Evolutionary conservation across 768 basidiomycete genomes (phyloP), one percentile per base, ranked within the genome.

Genomic region (Paxillus involutus): DNA sequence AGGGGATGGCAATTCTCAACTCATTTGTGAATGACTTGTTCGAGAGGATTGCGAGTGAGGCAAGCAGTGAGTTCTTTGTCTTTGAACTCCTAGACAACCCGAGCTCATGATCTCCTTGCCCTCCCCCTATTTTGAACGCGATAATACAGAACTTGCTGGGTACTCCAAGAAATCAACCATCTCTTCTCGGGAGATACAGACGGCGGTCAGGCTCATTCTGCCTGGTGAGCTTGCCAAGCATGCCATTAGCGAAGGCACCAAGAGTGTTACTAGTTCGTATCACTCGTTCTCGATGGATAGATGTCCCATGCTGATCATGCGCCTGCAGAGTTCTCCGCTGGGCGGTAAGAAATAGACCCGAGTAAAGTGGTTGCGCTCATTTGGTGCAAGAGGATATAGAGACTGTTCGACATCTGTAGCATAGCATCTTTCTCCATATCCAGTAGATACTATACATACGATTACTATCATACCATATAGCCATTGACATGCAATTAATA

Each of bases 121-220:
- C 4, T 30, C 35, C 11, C 13, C 24, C 11, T 36, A 5, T 4
- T 17, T 37, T 24, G 45, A 19, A 36, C 6, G 17, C 39, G 17
- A 2, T 33, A 17, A 12, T 26, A 10, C 49, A 79, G 78, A 85
- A 71, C 83, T 88, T 54, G 85, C 86, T 35, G 69, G 80, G 32
- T 86, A 87, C 76, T 80, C 79, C 64, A 85, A 86, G 76, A 85
- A 85, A 73, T 85, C 85, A 29, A 88, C 86, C 26, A 84, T 88
- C 64, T 86, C 86, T 16, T 84, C 85, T 19, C 80, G 86, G 47
- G 85, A 88, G 72, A 83, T 88, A 69, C 86, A 87, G 65, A 88
- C 86, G 16, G 71, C 81, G 43, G 86, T 87, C 46, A 78, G 86
- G 56, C 75, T 86, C 53, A 86, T 88, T 72, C 77, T 88, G 35